A percentile compares a stretch with the other conserved stretches of the same genome.
Evolutionary conservation across 2,329 filamentous ascomycete genomes (phyloP).

Genomic region (Elsinoe arachidis): DNA sequence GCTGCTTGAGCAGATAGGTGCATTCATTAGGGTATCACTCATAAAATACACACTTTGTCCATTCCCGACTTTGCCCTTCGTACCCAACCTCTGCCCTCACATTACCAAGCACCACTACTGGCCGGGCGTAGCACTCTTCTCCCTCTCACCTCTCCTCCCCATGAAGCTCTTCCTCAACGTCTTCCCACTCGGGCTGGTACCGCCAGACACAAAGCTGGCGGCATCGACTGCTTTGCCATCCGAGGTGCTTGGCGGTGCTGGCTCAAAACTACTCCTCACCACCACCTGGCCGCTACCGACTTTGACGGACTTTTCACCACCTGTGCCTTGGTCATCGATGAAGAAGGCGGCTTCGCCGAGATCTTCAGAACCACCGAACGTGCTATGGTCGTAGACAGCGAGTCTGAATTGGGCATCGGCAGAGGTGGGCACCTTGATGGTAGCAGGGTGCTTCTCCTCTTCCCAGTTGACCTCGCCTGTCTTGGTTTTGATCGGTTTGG

Average conservation of each 20-base stretch:
- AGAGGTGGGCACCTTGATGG: slow-evolving; percentile 67
- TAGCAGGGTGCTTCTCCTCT: slow-evolving; percentile 47
- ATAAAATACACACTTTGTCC: slow-evolving; percentile 1
- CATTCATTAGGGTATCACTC: slow-evolving; percentile 11
- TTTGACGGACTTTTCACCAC: slow-evolving; percentile 58
- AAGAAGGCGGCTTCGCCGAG: slow-evolving; percentile 85
- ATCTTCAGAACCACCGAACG: slow-evolving; percentile 72
- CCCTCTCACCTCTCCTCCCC: slow-evolving; percentile 12
- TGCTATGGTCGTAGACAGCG: slow-evolving; percentile 74
- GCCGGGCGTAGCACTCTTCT: slow-evolving; percentile 15
- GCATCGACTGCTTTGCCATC: neutral
- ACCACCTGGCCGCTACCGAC: slow-evolving; percentile 70
- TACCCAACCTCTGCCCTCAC: neutral
- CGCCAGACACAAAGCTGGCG: slow-evolving; percentile 2
- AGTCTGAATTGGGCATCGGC: slow-evolving; percentile 82
- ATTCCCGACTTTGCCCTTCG: neutral
- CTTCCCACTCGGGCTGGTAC: neutral
- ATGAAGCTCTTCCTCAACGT: slow-evolving; percentile 16
- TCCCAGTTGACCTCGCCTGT: slow-evolving; percentile 60
- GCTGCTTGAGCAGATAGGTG: neutral
- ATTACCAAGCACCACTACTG: slow-evolving; percentile 7
- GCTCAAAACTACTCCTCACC: slow-evolving; percentile 63
- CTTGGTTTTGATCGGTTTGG: slow-evolving; percentile 73
- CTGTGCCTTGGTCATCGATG: slow-evolving; percentile 68
- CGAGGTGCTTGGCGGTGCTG: slow-evolving; percentile 15